Conservation (phyloP, 116 monocot genomes). For the Trichopus zeylanicus region DNA sequence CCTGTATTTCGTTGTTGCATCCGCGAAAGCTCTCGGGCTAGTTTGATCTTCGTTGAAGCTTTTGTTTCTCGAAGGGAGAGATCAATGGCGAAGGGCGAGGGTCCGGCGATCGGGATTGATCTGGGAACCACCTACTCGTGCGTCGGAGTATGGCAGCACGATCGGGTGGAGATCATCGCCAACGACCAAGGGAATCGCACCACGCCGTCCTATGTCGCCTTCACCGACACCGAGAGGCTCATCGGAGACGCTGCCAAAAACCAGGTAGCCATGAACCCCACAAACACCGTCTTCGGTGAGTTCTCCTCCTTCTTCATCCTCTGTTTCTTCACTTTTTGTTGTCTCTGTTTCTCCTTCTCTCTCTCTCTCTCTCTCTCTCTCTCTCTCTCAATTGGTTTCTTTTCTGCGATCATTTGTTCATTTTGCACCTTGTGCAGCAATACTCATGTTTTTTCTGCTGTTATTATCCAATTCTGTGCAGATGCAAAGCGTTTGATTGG, state of each 20-base stretch:
- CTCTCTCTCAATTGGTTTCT: no score
- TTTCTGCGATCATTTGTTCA: no score
- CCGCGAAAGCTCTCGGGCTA: not conserved
- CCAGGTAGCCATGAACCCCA: constrained; percentile 59
- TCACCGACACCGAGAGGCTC: constrained; percentile 49
- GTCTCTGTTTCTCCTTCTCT: not conserved
- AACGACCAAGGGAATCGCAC: constrained; percentile 59
- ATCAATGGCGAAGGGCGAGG: constrained; percentile 6
- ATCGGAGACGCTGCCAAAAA: constrained; percentile 62
- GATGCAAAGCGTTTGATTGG: constrained; percentile 68
- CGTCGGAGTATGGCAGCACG: constrained; percentile 65
- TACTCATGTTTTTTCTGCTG: no score
- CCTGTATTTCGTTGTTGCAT: not conserved
- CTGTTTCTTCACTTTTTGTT: no score
- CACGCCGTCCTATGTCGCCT: constrained; percentile 54
- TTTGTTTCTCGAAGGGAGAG: not conserved
- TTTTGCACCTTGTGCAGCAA: no score
- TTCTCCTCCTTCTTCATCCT: no score
- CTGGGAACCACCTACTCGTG: constrained; percentile 29
- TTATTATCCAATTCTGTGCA: constrained; percentile 10
- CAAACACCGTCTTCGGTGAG: constrained; percentile 57
- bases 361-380: not conserved
- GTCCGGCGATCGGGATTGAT: constrained; percentile 16
- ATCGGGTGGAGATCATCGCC: constrained; percentile 64
- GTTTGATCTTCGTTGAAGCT: not conserved